Base-by-base conservation (phyloP, 225 moss, liverwort and hornwort genomes). In the Rhytidiadelphus loreus region DNA sequence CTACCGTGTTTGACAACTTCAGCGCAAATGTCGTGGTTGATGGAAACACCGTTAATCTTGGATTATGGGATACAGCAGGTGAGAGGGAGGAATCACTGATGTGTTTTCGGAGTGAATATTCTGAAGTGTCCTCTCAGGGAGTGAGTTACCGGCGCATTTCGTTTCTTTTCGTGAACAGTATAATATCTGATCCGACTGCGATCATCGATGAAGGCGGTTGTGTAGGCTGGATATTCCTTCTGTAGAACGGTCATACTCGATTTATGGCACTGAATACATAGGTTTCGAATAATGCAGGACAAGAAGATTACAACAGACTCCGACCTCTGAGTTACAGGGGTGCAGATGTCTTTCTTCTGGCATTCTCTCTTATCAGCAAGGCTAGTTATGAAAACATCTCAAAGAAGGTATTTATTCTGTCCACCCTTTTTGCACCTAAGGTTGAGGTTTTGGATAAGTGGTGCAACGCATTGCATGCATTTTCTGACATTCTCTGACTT, bases 311-410 rank as follows among this genome's bases (percentile, higher is more conserved):
- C 86, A 99, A 99, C 88, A 95, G 99, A 77, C 93, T 99, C 88
- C 97, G 99, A 66, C 99, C 99, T 88, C 91, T 99, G 81, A 99
- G 99, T 93, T 99, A 99, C 87, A 94, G 99, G 87, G 99, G 99
- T 79, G 99, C 99, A 11, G 99, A 99, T 90, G 99, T 99, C 61
- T 99, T 99, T 89, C 96, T 99, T 76, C 90, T 92, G 88, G 99
- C 99, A 88, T 99, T 99, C 86, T 99, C 99, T 69, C 97, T 99
- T 75, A 99, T 99, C 92, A 99, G 99, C 92, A 99, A 97, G 95
- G 99, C 99, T 82, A 99, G 99, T 90, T 99, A 99, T 89, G 99
- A 99, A 92, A 99, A 99, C 93, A 99, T 99, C 84, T 99, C 99
- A 13, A 99, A 99, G 92, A 99, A 99, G 99, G 99, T 99, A 93